Evolutionary conservation across 192 early-diverging fungal species (phyloP).

Genomic region (Irineochytrium annulatum): DNA sequence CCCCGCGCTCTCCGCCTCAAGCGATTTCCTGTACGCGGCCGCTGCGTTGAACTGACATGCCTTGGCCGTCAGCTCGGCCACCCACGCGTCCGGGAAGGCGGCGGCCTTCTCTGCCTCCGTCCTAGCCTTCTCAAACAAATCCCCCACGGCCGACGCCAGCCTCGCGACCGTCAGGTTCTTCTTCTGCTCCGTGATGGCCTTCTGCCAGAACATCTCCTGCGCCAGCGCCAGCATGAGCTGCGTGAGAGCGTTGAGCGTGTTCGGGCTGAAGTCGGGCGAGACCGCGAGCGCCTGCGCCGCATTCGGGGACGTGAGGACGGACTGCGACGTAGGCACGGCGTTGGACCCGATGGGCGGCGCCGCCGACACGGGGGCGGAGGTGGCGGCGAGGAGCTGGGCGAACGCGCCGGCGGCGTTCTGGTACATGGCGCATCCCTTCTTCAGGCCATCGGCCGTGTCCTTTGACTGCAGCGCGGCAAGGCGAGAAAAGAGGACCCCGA

Average conservation of each 20-base stretch:
- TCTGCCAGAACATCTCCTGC: constrained; percentile 89
- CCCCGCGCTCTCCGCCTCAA: constrained; percentile 36
- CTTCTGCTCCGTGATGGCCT: constrained; percentile 76
- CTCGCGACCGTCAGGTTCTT: constrained; percentile 73
- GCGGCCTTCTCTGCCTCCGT: background rate
- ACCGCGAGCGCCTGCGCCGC: background rate
- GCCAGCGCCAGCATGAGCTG: constrained; percentile 90
- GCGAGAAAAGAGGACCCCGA: background rate
- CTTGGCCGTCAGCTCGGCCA: constrained; percentile 71
- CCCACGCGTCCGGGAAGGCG: constrained; percentile 42
- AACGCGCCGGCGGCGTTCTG: background rate
- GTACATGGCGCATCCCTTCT: background rate
- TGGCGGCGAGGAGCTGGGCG: too few species aligned
- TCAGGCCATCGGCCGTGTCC: background rate
- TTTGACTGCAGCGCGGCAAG: background rate
- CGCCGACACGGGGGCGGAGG: too few species aligned
- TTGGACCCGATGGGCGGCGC: too few species aligned
- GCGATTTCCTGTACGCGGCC: constrained; percentile 73
- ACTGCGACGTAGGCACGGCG: too few species aligned
- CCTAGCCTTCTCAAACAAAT: background rate
- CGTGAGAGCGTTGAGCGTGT: constrained; percentile 62
- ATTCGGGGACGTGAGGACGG: background rate
- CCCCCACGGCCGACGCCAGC: constrained; percentile 41
- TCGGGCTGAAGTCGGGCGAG: constrained; percentile 58
- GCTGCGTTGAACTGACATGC: constrained; percentile 68